These are phyloP conservation scores for Plectosphaerella plurivora DNA, from an alignment of 2,329 filamentous ascomycete species.

Conservation along the genomic window DNA sequence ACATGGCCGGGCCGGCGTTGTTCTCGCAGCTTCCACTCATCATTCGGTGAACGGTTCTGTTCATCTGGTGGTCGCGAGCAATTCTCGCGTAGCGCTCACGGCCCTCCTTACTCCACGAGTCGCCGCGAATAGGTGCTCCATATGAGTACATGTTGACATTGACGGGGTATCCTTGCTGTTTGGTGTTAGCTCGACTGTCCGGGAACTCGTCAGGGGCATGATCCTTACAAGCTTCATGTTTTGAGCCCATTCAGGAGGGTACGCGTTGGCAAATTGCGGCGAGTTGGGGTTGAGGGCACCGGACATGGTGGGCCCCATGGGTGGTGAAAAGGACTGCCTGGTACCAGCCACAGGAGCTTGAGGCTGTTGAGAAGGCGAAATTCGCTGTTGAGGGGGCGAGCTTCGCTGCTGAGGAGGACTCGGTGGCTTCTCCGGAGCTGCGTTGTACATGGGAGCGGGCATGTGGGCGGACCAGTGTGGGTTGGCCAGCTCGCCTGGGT, in stretches of 20 bases:
- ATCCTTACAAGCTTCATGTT: neutral
- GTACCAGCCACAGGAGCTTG: no score
- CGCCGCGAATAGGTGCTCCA: neutral
- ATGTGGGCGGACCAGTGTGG: no score
- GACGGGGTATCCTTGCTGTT: neutral
- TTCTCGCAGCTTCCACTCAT: constrained; percentile 1
- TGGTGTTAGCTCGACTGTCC: neutral
- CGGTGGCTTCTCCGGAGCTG: no score
- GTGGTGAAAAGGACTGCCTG: no score
- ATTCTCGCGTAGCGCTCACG: neutral
- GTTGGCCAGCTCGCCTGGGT: constrained; percentile 5
- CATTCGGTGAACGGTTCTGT: neutral
- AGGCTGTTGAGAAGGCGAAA: no score
- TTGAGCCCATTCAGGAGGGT: neutral
- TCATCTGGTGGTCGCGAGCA: neutral
- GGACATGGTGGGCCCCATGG: neutral
- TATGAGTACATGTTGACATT: constrained; percentile 3
- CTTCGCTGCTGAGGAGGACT: no score
- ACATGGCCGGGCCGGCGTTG: constrained; percentile 9
- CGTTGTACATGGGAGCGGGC: no score
- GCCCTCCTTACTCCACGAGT: constrained; percentile 1
- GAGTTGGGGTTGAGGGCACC: neutral
- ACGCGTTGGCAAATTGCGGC: neutral
- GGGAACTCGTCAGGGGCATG: neutral
- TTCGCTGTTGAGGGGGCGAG: no score